A percentile compares a stretch with the other conserved stretches of the same genome.
phyloP scores from a whole-genome alignment of 192 early-diverging fungal genomes.

The Phycomyces nitens region DNA sequence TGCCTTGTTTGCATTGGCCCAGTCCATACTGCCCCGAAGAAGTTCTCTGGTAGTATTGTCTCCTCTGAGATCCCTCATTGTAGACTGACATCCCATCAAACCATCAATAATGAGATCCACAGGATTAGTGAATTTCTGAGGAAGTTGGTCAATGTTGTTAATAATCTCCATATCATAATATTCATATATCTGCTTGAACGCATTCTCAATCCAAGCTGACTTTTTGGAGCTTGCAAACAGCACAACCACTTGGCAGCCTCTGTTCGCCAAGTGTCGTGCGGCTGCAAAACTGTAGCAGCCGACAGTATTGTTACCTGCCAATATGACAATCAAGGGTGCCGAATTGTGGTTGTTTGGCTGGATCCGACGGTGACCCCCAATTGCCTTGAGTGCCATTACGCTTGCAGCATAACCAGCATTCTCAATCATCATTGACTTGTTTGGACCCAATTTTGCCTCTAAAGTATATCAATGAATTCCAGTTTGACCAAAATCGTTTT shows the following conservation, averaged over 20 bases:
- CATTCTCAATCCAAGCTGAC: conserved; percentile 35
- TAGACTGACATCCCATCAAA: conserved; percentile 45
- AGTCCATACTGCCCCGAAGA: conserved; percentile 63
- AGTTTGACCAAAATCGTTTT: background rate
- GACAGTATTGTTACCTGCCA: conserved; percentile 71
- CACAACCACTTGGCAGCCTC: conserved; percentile 63
- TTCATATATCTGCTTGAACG: conserved; percentile 7
- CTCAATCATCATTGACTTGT: conserved; percentile 70
- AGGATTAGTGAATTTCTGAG: conserved; percentile 46
- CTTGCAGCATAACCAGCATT: conserved; percentile 73
- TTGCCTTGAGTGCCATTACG: conserved; percentile 67
- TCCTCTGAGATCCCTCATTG: conserved; percentile 7
- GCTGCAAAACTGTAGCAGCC: conserved; percentile 70
- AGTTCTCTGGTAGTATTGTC: conserved; percentile 5
- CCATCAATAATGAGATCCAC: conserved; percentile 76
- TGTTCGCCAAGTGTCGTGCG: conserved; percentile 76
- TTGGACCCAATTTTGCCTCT: conserved; percentile 63
- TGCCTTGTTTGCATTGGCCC: conserved; percentile 71
- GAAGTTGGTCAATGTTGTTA: conserved; percentile 27
- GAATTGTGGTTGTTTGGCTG: conserved; percentile 73
- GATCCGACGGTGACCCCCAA: conserved; percentile 75
- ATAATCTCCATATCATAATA: conserved; percentile 42
- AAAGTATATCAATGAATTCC: background rate
- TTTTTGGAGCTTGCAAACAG: conserved; percentile 42
- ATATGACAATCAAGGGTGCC: conserved; percentile 64